Conservation (phyloP, 108 stramenopile species). For the Schizochytrium sp. region DNA sequence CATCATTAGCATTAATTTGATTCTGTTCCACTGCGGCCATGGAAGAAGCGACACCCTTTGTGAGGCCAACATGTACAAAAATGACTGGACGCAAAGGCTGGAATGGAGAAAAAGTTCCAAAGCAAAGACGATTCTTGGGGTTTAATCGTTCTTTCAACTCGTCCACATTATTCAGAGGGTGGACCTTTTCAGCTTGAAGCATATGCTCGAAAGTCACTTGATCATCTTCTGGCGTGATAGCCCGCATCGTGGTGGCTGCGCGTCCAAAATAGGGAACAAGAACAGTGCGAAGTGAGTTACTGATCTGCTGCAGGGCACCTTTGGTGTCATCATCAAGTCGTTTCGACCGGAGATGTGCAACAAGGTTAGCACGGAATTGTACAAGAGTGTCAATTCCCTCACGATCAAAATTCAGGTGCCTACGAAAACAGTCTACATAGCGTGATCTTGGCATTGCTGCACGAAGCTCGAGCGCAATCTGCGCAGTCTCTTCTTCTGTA, state of each 20-base stretch:
- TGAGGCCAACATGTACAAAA: slow-evolving; percentile 36
- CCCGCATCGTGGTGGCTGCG: neutral
- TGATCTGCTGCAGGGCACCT: too few relatives aligned
- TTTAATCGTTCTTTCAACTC: neutral
- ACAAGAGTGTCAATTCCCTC: too few relatives aligned
- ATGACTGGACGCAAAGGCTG: neutral
- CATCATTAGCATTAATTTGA: neutral
- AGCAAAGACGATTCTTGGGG: neutral
- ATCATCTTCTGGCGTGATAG: neutral
- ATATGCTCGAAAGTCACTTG: neutral
- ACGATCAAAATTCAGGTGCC: too few relatives aligned
- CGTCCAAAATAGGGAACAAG: neutral
- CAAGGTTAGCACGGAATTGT: too few relatives aligned
- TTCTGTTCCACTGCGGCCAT: neutral
- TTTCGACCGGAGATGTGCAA: too few relatives aligned
- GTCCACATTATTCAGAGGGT: neutral
- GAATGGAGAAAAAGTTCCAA: neutral
- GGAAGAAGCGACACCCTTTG: neutral
- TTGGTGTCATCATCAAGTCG: too few relatives aligned
- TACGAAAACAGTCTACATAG: too few relatives aligned
- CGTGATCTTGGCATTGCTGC: too few relatives aligned
- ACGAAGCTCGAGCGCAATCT: too few relatives aligned
- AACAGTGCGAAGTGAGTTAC: neutral
- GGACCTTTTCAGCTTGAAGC: neutral
- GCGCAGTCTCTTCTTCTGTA: too few relatives aligned